These are phyloP conservation scores for Verbena officinalis DNA, from an alignment of 257 asterid species.

Conservation along the genomic window DNA sequence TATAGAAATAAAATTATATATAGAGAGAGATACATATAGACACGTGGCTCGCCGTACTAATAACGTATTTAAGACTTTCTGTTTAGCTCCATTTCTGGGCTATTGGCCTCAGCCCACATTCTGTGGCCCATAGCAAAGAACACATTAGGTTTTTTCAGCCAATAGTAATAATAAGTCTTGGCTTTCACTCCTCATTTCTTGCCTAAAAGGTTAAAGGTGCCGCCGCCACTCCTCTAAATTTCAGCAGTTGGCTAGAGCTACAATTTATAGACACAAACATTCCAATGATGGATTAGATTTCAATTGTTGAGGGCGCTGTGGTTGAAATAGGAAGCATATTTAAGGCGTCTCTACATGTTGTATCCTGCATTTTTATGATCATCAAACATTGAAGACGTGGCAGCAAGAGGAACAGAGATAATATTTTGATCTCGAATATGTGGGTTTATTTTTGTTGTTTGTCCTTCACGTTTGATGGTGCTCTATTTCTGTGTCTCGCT, in stretches of 20 bases:
- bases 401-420: constrained; percentile 12
- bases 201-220: constrained; percentile 26
- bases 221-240: constrained; percentile 21
- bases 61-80: constrained; percentile 9
- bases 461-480: constrained; percentile 6
- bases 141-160: constrained; percentile 26
- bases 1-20: background rate
- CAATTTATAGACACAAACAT: background rate
- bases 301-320: background rate
- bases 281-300: constrained; percentile 3
- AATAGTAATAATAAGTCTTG: background rate
- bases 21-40: background rate
- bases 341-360: background rate
- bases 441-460: constrained; percentile 19
- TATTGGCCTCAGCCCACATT: constrained; percentile 25
- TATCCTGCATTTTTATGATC: background rate
- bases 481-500: constrained; percentile 21
- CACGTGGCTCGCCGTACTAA: background rate
- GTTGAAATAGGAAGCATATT: constrained; percentile 4
- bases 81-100: constrained; percentile 26
- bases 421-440: background rate
- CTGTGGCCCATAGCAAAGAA: constrained; percentile 29
- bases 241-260: constrained; percentile 9
- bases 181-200: constrained; percentile 12
- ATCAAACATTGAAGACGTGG: background rate